Evolutionary conservation across 768 basidiomycete genomes (phyloP), one percentile per base, ranked within the genome.

Genomic region (Russula compacta): DNA sequence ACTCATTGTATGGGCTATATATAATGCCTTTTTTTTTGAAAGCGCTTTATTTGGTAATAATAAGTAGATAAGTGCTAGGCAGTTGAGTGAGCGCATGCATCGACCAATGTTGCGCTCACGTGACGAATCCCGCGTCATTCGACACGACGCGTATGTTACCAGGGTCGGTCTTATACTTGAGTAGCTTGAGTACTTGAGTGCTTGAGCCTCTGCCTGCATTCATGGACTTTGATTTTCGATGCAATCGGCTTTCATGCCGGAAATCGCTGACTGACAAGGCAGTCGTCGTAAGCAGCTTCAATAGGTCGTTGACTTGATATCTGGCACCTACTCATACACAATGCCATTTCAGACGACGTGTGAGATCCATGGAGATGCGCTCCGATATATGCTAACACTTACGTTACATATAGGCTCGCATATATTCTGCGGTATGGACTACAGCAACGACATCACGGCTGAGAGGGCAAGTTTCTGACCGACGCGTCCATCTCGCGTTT

Each of bases 141-240:
- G 24, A 29, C 24, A 29, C 24, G 24, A 29, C 24, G 24, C 24
- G 24, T 29, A 29, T 29, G 44, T 21, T 10, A 5, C 11, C 21
- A 2, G 10, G 19, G 5, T 46, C 24, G 12, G 19, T 44, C 19
- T 44, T 44, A 44, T 21, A 24, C 44, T 6, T 3, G 24, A 29
- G 24, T 29, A 29, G 11, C 44, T 6, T 3, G 24, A 29, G 24
- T 29, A 29, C 24, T 29, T 29, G 24, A 2, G 24, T 29, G 3
- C 24, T 29, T 29, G 24, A 29, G 24, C 24, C 24, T 29, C 24
- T 29, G 24, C 53, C 29, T 21, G 10, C 2, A 42, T 15, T 19
- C 50, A 90, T 91, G 88, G 88, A 91, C 71, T 79, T 80, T 35
- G 87, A 89, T 52, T 73, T 90, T 51, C 86, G 83, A 67, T 91